Conservation (phyloP, 306 rosid species). For the Dalbergia oliveri region DNA sequence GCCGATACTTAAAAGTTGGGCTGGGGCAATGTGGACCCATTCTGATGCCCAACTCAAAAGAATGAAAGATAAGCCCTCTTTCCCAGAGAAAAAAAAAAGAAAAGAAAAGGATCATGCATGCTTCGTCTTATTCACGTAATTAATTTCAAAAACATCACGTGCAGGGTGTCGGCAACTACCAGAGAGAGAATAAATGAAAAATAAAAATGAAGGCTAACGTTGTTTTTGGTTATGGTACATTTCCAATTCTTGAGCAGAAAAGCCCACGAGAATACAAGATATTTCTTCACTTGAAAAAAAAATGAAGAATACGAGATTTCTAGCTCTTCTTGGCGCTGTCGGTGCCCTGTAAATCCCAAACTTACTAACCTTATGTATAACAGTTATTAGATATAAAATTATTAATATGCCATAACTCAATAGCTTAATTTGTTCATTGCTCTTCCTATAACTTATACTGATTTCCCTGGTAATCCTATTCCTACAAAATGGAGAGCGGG, state of each 20-base stretch:
- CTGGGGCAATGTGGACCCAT: not conserved
- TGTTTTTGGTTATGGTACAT: not conserved
- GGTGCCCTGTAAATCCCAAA: not conserved
- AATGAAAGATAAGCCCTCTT: not conserved
- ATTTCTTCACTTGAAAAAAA: not conserved
- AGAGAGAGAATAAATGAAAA: not conserved
- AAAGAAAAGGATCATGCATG: not conserved
- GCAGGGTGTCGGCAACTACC: conserved; percentile 14
- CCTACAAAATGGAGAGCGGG: not conserved
- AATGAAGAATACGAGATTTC: not conserved
- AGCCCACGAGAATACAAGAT: not conserved
- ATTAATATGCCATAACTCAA: no score
- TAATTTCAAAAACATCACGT: not conserved
- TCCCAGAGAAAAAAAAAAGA: not conserved
- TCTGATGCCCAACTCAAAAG: conserved; percentile 1
- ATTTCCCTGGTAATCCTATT: not conserved
- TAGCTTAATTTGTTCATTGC: not conserved
- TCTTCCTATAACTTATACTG: not conserved
- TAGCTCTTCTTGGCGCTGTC: conserved; percentile 1
- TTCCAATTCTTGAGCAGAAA: not conserved
- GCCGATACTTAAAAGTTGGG: not conserved
- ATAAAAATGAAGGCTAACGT: not conserved
- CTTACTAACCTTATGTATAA: not conserved
- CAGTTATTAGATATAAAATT: no score
- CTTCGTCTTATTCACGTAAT: not conserved